A percentile compares a stretch with the other conserved stretches of the same genome.
Conservation (phyloP, 2,329 filamentous ascomycete genomes). For the Boeremia lycopersici region DNA sequence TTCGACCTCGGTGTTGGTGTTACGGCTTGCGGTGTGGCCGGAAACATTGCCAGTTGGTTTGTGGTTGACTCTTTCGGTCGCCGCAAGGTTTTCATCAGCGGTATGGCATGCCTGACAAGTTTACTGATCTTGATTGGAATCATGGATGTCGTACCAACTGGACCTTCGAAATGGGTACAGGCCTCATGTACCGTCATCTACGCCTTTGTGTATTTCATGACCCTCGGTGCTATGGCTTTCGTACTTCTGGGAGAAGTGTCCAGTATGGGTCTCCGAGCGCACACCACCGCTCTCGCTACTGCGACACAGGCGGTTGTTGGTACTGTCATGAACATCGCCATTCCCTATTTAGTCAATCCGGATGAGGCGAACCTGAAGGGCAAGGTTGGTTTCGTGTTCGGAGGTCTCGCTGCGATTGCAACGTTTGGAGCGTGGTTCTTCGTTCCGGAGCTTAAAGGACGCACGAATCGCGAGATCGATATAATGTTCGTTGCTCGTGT, state of each 20-base stretch:
- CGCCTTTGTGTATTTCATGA: slow-evolving; percentile 76
- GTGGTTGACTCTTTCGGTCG: slow-evolving; percentile 77
- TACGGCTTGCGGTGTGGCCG: slow-evolving; percentile 69
- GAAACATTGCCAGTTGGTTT: slow-evolving; percentile 77
- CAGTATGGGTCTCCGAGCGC: slow-evolving; percentile 79
- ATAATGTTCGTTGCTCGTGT: slow-evolving; percentile 39
- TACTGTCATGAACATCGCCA: slow-evolving; percentile 39
- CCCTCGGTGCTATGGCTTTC: slow-evolving; percentile 85
- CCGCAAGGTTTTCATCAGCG: slow-evolving; percentile 71
- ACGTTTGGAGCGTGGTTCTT: slow-evolving; percentile 43
- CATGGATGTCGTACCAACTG: slow-evolving; percentile 62
- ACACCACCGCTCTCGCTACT: slow-evolving; percentile 78
- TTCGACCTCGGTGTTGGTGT: slow-evolving; percentile 56
- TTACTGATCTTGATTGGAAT: slow-evolving; percentile 80
- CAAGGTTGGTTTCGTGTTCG: slow-evolving; percentile 50
- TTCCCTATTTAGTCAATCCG: slow-evolving; percentile 49
- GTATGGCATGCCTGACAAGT: slow-evolving; percentile 57
- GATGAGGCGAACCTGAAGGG: slow-evolving; percentile 46
- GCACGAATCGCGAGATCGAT: slow-evolving; percentile 48
- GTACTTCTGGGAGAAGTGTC: slow-evolving; percentile 82
- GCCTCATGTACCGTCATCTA: slow-evolving; percentile 37
- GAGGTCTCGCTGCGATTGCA: slow-evolving; percentile 36
- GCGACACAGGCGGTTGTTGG: slow-evolving; percentile 46
- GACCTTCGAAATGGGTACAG: slow-evolving; percentile 40
- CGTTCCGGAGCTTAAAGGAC: slow-evolving; percentile 46